Evolutionary conservation across 345 rosid species (phyloP).

Genomic region (Gossypium raimondii): DNA sequence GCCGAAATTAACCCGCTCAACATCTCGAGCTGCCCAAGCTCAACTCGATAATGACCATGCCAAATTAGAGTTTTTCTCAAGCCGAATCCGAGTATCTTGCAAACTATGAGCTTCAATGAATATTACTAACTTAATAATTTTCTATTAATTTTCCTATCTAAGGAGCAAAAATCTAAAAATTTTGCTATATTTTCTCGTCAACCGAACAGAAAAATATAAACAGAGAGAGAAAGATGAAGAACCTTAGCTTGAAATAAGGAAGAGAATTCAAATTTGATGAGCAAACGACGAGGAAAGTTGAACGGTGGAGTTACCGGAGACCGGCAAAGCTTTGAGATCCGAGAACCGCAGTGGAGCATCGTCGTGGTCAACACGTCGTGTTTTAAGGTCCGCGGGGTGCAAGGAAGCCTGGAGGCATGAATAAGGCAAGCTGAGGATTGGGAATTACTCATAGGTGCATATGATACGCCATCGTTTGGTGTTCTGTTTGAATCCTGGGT

Average conservation of each 20-base stretch:
- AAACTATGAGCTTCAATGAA: neutral
- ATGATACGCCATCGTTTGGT: neutral
- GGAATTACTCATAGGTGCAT: neutral
- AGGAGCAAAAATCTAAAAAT: neutral
- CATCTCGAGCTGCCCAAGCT: neutral
- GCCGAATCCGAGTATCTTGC: neutral
- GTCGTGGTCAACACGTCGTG: neutral
- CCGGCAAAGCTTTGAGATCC: constrained; percentile 16
- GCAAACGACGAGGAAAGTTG: constrained; percentile 16
- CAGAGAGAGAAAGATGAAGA: neutral
- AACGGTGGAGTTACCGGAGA: constrained; percentile 4
- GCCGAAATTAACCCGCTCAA: neutral
- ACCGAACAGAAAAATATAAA: constrained; percentile 3
- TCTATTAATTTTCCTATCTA: neutral
- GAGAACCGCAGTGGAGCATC: constrained; percentile 19
- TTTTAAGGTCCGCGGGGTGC: neutral
- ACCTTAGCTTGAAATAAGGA: constrained; percentile 30
- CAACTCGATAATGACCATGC: neutral
- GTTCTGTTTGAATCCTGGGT: neutral
- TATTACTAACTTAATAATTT: neutral
- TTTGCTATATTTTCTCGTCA: constrained; percentile 6
- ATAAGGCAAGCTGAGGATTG: neutral
- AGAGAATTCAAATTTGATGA: constrained; percentile 17
- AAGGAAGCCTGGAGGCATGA: no score
- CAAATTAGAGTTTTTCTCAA: neutral